Evolutionary conservation across 305 asterid species (phyloP), one percentile per base, ranked within the genome.

Genomic region (Fraxinus sp.): DNA sequence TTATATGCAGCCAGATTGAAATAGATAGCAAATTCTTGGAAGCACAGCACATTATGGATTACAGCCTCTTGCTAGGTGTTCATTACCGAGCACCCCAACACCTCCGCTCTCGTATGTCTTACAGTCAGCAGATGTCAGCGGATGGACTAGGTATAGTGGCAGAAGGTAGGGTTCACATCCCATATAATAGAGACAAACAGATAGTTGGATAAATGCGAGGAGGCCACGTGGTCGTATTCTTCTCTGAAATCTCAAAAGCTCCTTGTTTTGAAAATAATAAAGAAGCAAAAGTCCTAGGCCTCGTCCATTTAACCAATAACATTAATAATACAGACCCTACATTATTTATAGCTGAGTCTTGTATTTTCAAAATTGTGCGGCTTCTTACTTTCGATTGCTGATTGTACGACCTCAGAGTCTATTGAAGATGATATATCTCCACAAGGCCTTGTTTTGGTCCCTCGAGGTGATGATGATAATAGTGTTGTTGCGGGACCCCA

Each of bases 31-130:
- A 92, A 86, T 94, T 94, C 91, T 90, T 97, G 93, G 97, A 93
- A 87, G 91, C 91, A 78, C 97, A 93, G 87, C 89, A 91, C 90
- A 94, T 96, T 76, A 96, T 96, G 98, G 99, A 96, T 87, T 96
- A 96, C 88, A 97, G 99, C 90, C 93, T 97, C 80, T 90, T 94
- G 90, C 90, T 96, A n/a, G 99, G 99, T 75, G 98, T 96, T 81
- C 98, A 96, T 85, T 93, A 94, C 87, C 91, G 99, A 76, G 98
- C 99, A 52, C 99, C 98, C n/a, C 98, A 92, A 80, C 98, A 94
- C 86, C 91, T 93, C 18, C 94, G 90, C 57, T 88, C 98, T 75
- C 89, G 87, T 57, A 85, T 90, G 87, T 86, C 98, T 28, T 75
- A 84, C 66, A 89, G 91, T 86, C 89, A 79, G 78, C 93, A 88